Percentiles rank a stretch among this genome's conserved stretches.
phyloP scores from a whole-genome alignment of 805 yeast genomes.

The Starmerella floricola region DNA sequence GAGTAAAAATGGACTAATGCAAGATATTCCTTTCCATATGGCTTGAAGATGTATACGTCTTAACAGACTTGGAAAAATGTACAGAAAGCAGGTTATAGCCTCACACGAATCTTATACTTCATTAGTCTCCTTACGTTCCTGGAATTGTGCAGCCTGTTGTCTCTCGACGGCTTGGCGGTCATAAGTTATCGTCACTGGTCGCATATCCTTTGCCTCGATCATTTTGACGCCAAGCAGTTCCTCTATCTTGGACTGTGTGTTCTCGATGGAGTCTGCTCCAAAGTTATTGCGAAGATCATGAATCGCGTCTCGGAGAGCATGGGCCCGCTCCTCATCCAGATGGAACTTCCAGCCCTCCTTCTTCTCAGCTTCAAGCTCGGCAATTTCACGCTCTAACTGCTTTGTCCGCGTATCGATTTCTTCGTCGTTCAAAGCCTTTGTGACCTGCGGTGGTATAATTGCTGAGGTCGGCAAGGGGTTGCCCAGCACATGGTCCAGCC shows the following conservation, averaged over 20 bases:
- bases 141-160: slow-evolving; percentile 6
- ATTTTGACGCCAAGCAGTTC: slow-evolving; percentile 15
- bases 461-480: slow-evolving; percentile 26
- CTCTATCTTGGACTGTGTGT: slow-evolving; percentile 17
- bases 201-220: slow-evolving; percentile 11
- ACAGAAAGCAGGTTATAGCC: no score
- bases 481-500: slow-evolving; percentile 34
- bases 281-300: slow-evolving; percentile 25
- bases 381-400: slow-evolving; percentile 22
- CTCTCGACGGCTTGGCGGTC: slow-evolving; percentile 17
- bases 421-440: slow-evolving; percentile 2
- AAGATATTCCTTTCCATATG: no score
- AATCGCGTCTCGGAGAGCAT: slow-evolving; percentile 21
- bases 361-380: slow-evolving; percentile 22
- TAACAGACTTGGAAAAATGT: no score
- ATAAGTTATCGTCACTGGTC: slow-evolving; percentile 20
- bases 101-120: no score
- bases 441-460: slow-evolving; percentile 20
- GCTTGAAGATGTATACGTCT: no score
- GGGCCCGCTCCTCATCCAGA: slow-evolving; percentile 17
- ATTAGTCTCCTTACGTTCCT: not conserved
- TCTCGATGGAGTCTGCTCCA: slow-evolving; percentile 20
- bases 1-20: no score
- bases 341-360: slow-evolving; percentile 18
- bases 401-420: slow-evolving; percentile 19